phyloP scores from a whole-genome alignment of 2,329 filamentous ascomycete species.

The Apiospora hydei region DNA sequence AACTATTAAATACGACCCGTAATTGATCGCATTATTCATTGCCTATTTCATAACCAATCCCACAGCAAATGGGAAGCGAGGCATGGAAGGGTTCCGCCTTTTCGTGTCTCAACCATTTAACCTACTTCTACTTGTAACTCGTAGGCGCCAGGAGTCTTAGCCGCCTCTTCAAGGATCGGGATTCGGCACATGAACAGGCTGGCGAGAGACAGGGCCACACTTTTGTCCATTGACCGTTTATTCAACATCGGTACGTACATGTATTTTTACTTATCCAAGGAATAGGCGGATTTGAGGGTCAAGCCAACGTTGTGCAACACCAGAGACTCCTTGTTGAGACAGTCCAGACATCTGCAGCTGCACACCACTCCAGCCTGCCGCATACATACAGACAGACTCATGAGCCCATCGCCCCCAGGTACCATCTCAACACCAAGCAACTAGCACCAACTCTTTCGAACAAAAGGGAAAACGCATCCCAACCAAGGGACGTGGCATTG shows the following conservation, averaged over 20 bases:
- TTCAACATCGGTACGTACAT: conserved; percentile 3
- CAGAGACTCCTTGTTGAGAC: not conserved
- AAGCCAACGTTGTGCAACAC: not conserved
- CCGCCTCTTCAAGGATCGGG: conserved; percentile 18
- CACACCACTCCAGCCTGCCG: not conserved
- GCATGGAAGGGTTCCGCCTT: not conserved
- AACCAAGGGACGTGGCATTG: not conserved
- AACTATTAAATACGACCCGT: not conserved
- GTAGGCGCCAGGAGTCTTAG: not conserved
- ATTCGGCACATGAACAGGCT: conserved; percentile 2
- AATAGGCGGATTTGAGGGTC: not conserved
- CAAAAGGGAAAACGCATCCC: not conserved
- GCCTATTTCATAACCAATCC: not conserved
- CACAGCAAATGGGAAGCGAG: not conserved
- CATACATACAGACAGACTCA: not conserved
- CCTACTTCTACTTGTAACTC: conserved; percentile 1
- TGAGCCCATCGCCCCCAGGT: not conserved
- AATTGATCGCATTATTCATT: conserved; percentile 10
- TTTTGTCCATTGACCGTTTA: not conserved
- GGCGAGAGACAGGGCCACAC: not conserved
- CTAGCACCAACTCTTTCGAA: conserved; percentile 4
- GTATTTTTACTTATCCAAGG: not conserved
- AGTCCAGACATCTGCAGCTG: conserved; percentile 5
- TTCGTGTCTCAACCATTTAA: not conserved
- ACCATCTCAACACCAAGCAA: not conserved